Base-by-base conservation (phyloP, 495 filamentous ascomycete genomes). In the Pseudevernia furfuracea region DNA sequence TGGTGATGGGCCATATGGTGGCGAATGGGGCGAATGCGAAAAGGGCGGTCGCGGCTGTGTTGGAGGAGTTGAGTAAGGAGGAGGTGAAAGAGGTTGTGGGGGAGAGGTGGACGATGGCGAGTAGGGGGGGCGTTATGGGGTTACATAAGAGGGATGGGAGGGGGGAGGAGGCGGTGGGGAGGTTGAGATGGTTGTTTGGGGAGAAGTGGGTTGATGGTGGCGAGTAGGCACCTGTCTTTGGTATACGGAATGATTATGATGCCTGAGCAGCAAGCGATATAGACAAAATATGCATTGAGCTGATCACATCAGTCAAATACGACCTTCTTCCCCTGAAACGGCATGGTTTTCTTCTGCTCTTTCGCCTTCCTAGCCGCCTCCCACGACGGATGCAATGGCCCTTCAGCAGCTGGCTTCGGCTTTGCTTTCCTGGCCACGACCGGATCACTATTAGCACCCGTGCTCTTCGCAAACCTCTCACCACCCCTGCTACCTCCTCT, bases 1-100 rank as follows among this genome's bases (percentile, higher is more conserved):
- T 96, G 88, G 95, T 99, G 19, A 93, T 97, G 87, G 88, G 84
- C 53, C 87, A 97, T 75, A 99, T 99, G 95, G 87, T 85, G 68
- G 86, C 89, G 61, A 99, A 99, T 74, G 80, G 88, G 53, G 79
- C 84, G 66, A 99, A 97, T 71, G 95, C 94, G 56, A 85, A 87
- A 68, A 79, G 85, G 36, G 85, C 97, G 61, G 85, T 97, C 32
- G 91, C 85, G 46, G 90, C 90, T 21, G 90, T 98, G 56, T 77
- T 98, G 64, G 88, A 96, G 74, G 87, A 91, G 75, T 76, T 98
- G 71, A 85, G 82, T 59, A 84, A 87, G 69, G 82, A 89, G 62
- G 87, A 81, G 66, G 82, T 92, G 77, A 78, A 71, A 61, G 87
- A 89, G n/a, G 74, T 92, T 62, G 84, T 97, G 25, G 74, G 80